Conservation (phyloP, 192 early-diverging fungal genomes). For the Coemansia umbellata region DNA sequence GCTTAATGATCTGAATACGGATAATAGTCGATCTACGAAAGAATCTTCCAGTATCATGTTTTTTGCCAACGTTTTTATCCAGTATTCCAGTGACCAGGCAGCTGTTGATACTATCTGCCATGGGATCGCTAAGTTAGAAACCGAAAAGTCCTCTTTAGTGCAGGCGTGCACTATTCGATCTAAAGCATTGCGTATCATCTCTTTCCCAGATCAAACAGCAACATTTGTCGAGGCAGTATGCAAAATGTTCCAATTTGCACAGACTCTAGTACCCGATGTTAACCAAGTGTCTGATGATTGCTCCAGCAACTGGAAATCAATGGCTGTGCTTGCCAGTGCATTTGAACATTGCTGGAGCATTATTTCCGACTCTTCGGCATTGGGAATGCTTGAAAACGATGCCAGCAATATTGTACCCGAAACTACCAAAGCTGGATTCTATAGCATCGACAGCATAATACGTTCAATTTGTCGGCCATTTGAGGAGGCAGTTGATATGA, state of each 20-base stretch:
- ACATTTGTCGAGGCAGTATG: background rate
- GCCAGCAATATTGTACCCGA: background rate
- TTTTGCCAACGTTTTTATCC: conserved; percentile 17
- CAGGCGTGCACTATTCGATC: conserved; percentile 6
- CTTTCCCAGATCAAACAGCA: background rate
- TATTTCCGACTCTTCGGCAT: background rate
- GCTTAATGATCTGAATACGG: background rate
- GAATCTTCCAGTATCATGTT: conserved; percentile 3
- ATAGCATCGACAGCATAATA: background rate
- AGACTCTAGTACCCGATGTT: background rate
- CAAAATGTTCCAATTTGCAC: background rate
- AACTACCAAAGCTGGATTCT: background rate
- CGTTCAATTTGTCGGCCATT: conserved; percentile 14
- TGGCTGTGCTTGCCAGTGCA: conserved; percentile 4
- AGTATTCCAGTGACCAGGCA: conserved; percentile 1
- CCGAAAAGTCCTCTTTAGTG: background rate
- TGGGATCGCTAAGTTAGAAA: background rate
- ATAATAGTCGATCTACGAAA: background rate
- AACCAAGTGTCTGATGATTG: background rate
- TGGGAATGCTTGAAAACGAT: background rate
- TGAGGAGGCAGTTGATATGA: conserved; percentile 7
- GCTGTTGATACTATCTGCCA: background rate
- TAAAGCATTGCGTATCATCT: conserved; percentile 3
- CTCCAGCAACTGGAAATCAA: background rate
- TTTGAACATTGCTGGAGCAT: conserved; percentile 9